Base-by-base conservation (phyloP, 2,329 filamentous ascomycete species). In the Alternaria panax region DNA sequence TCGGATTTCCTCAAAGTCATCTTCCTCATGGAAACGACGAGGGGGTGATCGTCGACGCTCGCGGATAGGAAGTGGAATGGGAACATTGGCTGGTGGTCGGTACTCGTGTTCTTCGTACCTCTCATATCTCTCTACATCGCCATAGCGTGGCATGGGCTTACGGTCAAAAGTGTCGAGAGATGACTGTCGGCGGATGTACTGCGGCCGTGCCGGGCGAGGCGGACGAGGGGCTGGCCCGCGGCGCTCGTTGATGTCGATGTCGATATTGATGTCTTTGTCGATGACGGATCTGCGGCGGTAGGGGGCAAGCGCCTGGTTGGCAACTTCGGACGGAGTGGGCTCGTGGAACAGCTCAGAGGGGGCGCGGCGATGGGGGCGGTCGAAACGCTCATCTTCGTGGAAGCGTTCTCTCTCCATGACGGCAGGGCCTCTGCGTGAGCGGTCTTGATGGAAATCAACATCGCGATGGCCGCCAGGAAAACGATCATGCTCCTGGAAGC, bases 101-200 rank as follows among this genome's bases (percentile, higher is more conserved):
- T 88, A 88, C 62, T 90, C 87, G 43, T 75, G 69, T 11, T 45
- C 53, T 32, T 67, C 57, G n/a, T 63, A 60, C 7, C 62, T 58
- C 43, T 67, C 64, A n/a, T 55, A 54, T 32, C 84, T 79, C 51
- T 88, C 86, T 20, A 84, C 78, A 36, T 89, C 84, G 54, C 82
- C 83, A 61, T 84, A 84, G 43, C 85, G 83, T 30, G 84, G 82
- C 54, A 83, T 69, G 1, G 91, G 90, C 27, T 88, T 88, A 48
- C 93, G 88, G 78, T 97, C 93, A 74, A 92, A 97, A 0, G 91
- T 96, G 76, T 97, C 93, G 38, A 97, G 84, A 52, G 92, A 96
- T 14, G 92, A 96, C 76, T 96, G 93, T 42, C 93, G 87, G 58
- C 93, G 87, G 51, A 95, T 73, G 64, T 93, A 84, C 28, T 84